Percentiles rank a stretch among this genome's conserved stretches.
phyloP scores from a whole-genome alignment of 2,329 filamentous ascomycete genomes.

The Penicillium sp. region DNA sequence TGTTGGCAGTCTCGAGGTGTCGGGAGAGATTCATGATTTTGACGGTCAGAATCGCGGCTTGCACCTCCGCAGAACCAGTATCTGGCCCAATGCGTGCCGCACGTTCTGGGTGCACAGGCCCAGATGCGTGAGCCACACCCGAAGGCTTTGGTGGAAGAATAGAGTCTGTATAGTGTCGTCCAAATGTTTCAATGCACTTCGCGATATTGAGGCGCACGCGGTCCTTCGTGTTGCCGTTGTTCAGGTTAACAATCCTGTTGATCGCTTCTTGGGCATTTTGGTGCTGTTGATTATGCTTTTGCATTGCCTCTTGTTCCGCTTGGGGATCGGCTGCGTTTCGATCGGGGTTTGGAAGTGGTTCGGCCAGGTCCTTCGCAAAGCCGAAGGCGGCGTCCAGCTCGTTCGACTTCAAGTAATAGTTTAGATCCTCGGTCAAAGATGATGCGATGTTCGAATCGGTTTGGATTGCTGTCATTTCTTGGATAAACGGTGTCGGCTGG shows the following conservation, averaged over 20 bases:
- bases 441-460: conserved; percentile 15
- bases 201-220: conserved; percentile 75
- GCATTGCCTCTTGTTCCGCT: conserved; percentile 36
- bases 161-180: conserved; percentile 81
- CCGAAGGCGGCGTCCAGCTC: conserved; percentile 65
- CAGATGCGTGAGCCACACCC: conserved; percentile 44
- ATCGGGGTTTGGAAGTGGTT: conserved; percentile 33
- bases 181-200: conserved; percentile 81
- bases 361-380: conserved; percentile 62
- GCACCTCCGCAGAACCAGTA: conserved; percentile 94
- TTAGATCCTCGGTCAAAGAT: conserved; percentile 48
- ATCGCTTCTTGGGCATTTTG: conserved; percentile 70
- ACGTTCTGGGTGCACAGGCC: conserved; percentile 39
- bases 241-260: conserved; percentile 70
- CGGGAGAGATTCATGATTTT: conserved; percentile 83
- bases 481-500: conserved; percentile 71
- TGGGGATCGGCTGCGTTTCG: conserved; percentile 38
- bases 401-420: conserved; percentile 67
- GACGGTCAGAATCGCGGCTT: conserved; percentile 88
- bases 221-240: conserved; percentile 74
- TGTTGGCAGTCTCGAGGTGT: conserved; percentile 66
- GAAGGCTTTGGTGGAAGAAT: conserved; percentile 59
- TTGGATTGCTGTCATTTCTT: conserved; percentile 35
- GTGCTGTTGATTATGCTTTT: conserved; percentile 55
- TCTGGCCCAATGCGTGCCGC: conserved; percentile 76